Percentiles rank a stretch among this genome's conserved stretches.
Conservation (phyloP, 345 rosid species). For the Eucalyptus curtisii region DNA sequence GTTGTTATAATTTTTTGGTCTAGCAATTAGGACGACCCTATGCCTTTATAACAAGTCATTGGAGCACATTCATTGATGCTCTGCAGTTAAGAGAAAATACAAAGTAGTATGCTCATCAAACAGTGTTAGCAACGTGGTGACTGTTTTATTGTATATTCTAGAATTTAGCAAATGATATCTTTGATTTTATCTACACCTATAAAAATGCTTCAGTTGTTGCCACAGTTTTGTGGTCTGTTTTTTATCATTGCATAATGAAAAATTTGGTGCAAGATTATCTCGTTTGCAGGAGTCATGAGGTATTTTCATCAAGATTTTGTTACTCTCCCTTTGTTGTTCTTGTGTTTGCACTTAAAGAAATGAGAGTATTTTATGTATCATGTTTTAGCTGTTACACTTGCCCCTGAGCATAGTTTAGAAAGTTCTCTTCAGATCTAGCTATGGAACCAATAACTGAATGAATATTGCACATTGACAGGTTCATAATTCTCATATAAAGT, state of each 20-base stretch:
- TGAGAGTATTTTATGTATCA: background rate
- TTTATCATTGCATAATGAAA: background rate
- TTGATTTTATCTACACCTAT: background rate
- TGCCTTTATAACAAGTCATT: background rate
- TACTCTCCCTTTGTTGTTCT: too few species aligned
- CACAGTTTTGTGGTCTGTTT: too few species aligned
- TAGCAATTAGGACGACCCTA: background rate
- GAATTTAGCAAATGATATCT: background rate
- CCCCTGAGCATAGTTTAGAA: background rate
- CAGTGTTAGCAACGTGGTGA: background rate
- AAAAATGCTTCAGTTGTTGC: background rate
- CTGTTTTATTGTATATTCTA: background rate
- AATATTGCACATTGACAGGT: too few species aligned
- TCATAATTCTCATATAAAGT: too few species aligned
- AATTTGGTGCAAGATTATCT: background rate
- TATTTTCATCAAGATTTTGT: background rate
- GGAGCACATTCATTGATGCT: background rate
- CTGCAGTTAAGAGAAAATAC: background rate
- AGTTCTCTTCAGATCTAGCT: too few species aligned
- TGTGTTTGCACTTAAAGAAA: background rate
- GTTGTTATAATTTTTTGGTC: background rate
- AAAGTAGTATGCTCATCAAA: background rate
- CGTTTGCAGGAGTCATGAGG: background rate
- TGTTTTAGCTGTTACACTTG: background rate
- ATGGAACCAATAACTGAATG: background rate